Evolutionary conservation across 139 green algal genomes (phyloP).

Genomic region (Chlorella vulgaris): DNA sequence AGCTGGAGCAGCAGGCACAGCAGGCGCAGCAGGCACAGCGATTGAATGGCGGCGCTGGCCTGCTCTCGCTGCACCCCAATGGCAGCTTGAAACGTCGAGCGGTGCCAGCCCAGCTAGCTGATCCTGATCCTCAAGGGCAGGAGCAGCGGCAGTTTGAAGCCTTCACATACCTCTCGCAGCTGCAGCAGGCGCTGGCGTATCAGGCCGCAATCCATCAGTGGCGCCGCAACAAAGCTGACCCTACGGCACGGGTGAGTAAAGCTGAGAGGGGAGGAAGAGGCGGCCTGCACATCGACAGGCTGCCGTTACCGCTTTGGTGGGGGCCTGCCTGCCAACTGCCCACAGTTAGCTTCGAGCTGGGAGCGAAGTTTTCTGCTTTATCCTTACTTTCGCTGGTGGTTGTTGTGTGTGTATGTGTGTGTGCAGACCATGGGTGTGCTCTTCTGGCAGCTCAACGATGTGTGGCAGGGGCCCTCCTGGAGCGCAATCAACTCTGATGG

Average conservation of each 20-base stretch:
- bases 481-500: slow-evolving; percentile 61
- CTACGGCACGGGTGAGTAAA: slow-evolving; percentile 29
- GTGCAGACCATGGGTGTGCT: slow-evolving; percentile 75
- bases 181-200: slow-evolving; percentile 76
- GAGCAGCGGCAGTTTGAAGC: slow-evolving; percentile 13
- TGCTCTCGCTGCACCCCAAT: neutral
- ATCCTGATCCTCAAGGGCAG: neutral
- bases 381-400: neutral
- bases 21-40: neutral
- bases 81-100: neutral
- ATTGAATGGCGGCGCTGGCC: neutral
- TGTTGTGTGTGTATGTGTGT: too few relatives aligned
- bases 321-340: too few relatives aligned
- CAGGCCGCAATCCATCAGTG: slow-evolving; percentile 63
- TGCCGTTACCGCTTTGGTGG: too few relatives aligned
- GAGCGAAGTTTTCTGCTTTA: neutral
- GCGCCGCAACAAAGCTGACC: slow-evolving; percentile 60
- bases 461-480: slow-evolving; percentile 79
- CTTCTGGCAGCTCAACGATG: slow-evolving; percentile 87
- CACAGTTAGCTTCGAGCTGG: too few relatives aligned
- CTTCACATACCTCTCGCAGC: slow-evolving; percentile 67
- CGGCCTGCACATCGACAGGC: neutral
- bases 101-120: neutral
- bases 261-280: neutral
- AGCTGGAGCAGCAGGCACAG: neutral